Conservation (phyloP, 805 yeast genomes). For the Lipomyces oligophaga region DNA sequence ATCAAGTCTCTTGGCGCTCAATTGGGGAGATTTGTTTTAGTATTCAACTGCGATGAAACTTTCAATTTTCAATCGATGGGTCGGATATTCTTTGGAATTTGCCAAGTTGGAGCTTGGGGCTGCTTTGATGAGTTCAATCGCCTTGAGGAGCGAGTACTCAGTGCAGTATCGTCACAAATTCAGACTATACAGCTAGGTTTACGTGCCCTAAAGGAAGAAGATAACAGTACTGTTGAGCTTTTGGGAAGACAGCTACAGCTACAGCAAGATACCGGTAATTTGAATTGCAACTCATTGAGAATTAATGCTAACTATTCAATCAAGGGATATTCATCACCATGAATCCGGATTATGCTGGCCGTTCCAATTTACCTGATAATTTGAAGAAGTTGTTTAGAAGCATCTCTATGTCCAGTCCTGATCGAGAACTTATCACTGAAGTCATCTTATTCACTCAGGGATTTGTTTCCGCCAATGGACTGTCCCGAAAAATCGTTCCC, state of each 20-base stretch:
- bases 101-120: slow-evolving; percentile 87
- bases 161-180: slow-evolving; percentile 80
- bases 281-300: background rate
- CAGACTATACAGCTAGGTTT: slow-evolving; percentile 64
- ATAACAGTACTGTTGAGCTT: slow-evolving; percentile 27
- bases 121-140: slow-evolving; percentile 95
- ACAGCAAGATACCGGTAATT: slow-evolving; percentile 31
- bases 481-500: slow-evolving; percentile 51
- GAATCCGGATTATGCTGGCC: slow-evolving; percentile 86
- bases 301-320: background rate
- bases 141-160: slow-evolving; percentile 61
- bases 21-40: slow-evolving; percentile 75
- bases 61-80: slow-evolving; percentile 79
- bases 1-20: slow-evolving; percentile 77
- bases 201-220: slow-evolving; percentile 15
- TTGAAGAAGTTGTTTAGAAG: slow-evolving; percentile 72
- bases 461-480: slow-evolving; percentile 45
- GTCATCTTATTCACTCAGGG: slow-evolving; percentile 73
- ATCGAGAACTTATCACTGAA: slow-evolving; percentile 61
- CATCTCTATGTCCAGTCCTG: slow-evolving; percentile 71
- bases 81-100: slow-evolving; percentile 70
- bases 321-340: slow-evolving; percentile 78
- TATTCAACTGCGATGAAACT: slow-evolving; percentile 86
- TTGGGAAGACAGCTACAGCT: slow-evolving; percentile 30
- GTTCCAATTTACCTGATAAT: slow-evolving; percentile 80